Evolutionary conservation across 1,139 yeast species (phyloP), one percentile per base, ranked within the genome.

Genomic region (Blastobotrys proliferans): DNA sequence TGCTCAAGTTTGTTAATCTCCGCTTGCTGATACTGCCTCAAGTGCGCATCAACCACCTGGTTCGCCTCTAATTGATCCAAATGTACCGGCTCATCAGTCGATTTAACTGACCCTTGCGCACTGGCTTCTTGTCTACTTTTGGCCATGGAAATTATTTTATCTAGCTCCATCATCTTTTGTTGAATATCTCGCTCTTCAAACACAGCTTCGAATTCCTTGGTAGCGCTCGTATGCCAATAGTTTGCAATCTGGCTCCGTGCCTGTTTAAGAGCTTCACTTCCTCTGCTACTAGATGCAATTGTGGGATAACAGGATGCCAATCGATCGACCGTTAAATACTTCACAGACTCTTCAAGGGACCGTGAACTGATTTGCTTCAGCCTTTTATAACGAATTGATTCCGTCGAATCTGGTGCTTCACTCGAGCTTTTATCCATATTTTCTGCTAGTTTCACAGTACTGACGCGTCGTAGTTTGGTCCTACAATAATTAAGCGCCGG

Each of bases 261-360:
- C 30, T 73, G 74, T 25, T 73, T 72, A 14, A 86, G 63, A 1
- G 77, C 70, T 26, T 64, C 64, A 5, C 62, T 58, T 0, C 90
- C 92, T 9, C 73, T 74, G 16, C 64, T 66, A 13, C 48, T 45
- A 11, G 63, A 52, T 0, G 81, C 69, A 18, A 82, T 68, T 1
- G 70, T 64, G 0, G 95, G 94, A 60, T 78, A 87, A 57, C 95
- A 84, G 22, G 77, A 66, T 31, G 69, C 66, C 25, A 86, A 62
- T 50, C 79, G 79, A 11, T 82, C 87, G 38, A 74, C 64, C 3
- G 79, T 73, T 35, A 85, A 63, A 29, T 79, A 73, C 48, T 76
- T 77, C 31, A 80, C 74, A 0, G 88, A 77, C 58, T 81, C 85
- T 35, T 76, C 77, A 4, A 86, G 68, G 0, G 95, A 88, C 54